Percentiles rank a stretch among this genome's conserved stretches.
Evolutionary conservation across 1,139 yeast genomes (phyloP).

Genomic region (Magnusiomyces fungicola): DNA sequence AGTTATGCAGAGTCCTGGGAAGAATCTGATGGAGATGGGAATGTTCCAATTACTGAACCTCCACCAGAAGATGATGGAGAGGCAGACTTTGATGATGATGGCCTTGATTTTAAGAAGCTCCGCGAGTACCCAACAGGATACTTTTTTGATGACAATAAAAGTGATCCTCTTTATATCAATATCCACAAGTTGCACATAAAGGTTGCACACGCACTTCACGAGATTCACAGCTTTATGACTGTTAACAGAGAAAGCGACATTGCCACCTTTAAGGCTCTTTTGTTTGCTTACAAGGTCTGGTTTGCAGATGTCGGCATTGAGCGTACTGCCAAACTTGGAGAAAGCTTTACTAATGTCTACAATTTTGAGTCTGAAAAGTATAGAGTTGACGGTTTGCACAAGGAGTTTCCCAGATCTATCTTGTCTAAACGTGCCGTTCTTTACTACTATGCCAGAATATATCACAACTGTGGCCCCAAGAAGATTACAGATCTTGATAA

Average conservation of each 20-base stretch:
- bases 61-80: constrained; percentile 34
- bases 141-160: constrained; percentile 36
- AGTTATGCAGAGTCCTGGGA: constrained; percentile 6
- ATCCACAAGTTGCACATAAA: constrained; percentile 56
- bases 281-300: constrained; percentile 71
- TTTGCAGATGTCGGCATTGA: constrained; percentile 79
- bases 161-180: constrained; percentile 46
- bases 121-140: constrained; percentile 38
- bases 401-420: constrained; percentile 74
- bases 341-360: constrained; percentile 40
- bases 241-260: constrained; percentile 57
- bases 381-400: constrained; percentile 44
- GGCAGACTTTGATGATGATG: constrained; percentile 31
- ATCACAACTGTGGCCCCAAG: constrained; percentile 69
- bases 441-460: constrained; percentile 69
- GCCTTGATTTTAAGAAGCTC: constrained; percentile 26
- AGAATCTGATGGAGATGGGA: constrained; percentile 18
- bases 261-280: constrained; percentile 55
- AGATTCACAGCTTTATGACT: constrained; percentile 44
- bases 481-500: constrained; percentile 63
- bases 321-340: constrained; percentile 52
- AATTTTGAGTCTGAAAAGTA: constrained; percentile 43
- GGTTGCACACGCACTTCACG: constrained; percentile 64
- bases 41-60: constrained; percentile 29
- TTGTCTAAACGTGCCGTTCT: constrained; percentile 70